Evolutionary conservation across 2,329 filamentous ascomycete species (phyloP), one percentile per base, ranked within the genome.

Genomic region (Fusarium avenaceum): DNA sequence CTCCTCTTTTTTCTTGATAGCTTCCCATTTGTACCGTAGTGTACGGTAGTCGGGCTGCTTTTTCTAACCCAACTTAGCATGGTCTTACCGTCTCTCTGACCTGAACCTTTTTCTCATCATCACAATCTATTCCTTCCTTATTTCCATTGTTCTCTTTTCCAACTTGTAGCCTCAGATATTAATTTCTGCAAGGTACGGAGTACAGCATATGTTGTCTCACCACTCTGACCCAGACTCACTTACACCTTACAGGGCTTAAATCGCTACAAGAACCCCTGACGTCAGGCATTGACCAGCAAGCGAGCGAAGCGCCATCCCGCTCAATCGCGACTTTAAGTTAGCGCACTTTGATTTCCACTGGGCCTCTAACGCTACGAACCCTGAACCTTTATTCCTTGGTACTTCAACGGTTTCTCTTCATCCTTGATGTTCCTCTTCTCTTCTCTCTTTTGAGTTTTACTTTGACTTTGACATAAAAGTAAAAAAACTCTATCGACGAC

Each of bases 1-100:
- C 52, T 64, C 52, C 46, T 64, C 46, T 64, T 63, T 63, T 52
- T 42, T 40, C 40, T 51, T 64, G 51, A 64, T 64, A 19, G 51
- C 45, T 51, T 64, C 51, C 39, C 22, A 42, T 57, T 45, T 6
- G 30, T 30, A 28, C 46, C 32, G 14, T 49, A 28, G 6, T 13
- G 30, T 52, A 43, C 43, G 35, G 22, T 39, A 39, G 26, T 49
- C 32, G 24, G 51, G 48, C 48, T 55, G 51, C 22, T 6, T 39
- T 22, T 44, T 13, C 55, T 55, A 57, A 54, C 50, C 55, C 17
- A 39, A 58, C 15, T 56, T 56, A 35, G 50, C 4, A 33, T 56
- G 40, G 33, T n/a, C 42, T 47, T 59, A 57, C 15, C 48, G 57
- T 56, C 55, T 57, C 39, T 56, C 47, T 17, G 26, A 19, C 42